These are phyloP conservation scores for Leishmania gerbilli DNA, from an alignment of 208 protist species.

Conservation along the genomic window DNA sequence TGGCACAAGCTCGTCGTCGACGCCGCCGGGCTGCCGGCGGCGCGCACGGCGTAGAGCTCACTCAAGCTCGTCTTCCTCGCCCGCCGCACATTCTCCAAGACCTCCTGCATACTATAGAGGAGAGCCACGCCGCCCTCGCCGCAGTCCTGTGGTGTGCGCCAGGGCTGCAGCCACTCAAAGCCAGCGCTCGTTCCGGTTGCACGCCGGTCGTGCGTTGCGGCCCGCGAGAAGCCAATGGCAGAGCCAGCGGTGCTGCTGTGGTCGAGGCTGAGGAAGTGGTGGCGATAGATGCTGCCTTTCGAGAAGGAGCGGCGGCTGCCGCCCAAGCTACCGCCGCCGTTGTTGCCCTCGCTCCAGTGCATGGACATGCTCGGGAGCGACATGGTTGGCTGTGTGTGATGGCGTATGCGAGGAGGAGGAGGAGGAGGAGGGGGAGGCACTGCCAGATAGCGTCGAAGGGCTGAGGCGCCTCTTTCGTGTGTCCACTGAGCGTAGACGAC, in stretches of 20 bases:
- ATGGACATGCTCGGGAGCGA: not conserved
- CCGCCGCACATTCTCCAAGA: conserved; percentile 35
- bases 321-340: not conserved
- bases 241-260: not conserved
- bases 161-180: conserved; percentile 46
- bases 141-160: conserved; percentile 49
- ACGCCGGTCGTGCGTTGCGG: not conserved
- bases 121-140: conserved; percentile 47
- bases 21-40: not conserved
- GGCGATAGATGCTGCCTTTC: not conserved
- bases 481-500: no score
- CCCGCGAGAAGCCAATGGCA: not conserved
- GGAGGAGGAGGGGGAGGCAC: not conserved
- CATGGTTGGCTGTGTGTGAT: not conserved
- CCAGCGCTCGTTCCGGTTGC: not conserved
- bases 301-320: not conserved
- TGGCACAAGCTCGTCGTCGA: not conserved
- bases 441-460: no score
- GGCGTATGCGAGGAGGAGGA: not conserved
- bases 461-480: no score
- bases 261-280: not conserved
- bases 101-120: conserved; percentile 36
- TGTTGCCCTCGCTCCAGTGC: not conserved
- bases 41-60: conserved; percentile 21
- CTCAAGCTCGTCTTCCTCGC: conserved; percentile 34